Percentiles rank a stretch among this genome's conserved stretches.
phyloP scores from a whole-genome alignment of 768 basidiomycete genomes.

The Grammothele lineata region DNA sequence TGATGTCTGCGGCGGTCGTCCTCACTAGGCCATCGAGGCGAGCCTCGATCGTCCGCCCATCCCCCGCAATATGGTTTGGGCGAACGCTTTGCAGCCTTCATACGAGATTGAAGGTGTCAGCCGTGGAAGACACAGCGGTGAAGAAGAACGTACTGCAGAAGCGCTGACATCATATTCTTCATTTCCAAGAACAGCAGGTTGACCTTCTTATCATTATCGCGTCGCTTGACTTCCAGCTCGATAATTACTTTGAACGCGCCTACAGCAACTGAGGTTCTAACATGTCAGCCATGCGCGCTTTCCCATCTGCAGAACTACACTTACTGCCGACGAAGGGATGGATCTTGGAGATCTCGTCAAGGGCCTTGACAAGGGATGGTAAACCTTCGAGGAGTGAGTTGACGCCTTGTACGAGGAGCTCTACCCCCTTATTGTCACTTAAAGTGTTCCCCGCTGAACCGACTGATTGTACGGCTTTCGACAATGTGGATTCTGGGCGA shows the following conservation, averaged over 20 bases:
- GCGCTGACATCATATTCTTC: conserved; percentile 43
- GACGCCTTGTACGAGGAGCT: conserved; percentile 1
- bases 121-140: too few relatives aligned
- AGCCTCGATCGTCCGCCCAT: conserved; percentile 30
- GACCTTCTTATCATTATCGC: conserved; percentile 50
- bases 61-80: conserved; percentile 27
- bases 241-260: conserved; percentile 47
- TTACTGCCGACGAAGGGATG: conserved; percentile 29
- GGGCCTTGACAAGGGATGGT: conserved; percentile 23
- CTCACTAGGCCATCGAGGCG: conserved; percentile 29
- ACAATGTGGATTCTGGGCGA: too few relatives aligned
- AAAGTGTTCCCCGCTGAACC: too few relatives aligned
- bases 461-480: too few relatives aligned
- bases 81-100: conserved; percentile 29
- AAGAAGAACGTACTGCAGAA: conserved; percentile 37
- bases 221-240: conserved; percentile 42
- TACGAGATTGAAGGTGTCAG: neutral
- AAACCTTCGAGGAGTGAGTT: conserved; percentile 21
- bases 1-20: conserved; percentile 27
- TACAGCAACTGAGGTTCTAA: conserved; percentile 34
- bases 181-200: conserved; percentile 44
- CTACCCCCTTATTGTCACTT: too few relatives aligned
- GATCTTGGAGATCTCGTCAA: conserved; percentile 25
- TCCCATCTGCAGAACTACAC: too few relatives aligned
- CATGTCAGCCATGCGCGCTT: conserved; percentile 9